Evolutionary conservation across 1,284 basidiomycete genomes (phyloP), one percentile per base, ranked within the genome.

Genomic region (Sporisorium iseilematis-ciliati): DNA sequence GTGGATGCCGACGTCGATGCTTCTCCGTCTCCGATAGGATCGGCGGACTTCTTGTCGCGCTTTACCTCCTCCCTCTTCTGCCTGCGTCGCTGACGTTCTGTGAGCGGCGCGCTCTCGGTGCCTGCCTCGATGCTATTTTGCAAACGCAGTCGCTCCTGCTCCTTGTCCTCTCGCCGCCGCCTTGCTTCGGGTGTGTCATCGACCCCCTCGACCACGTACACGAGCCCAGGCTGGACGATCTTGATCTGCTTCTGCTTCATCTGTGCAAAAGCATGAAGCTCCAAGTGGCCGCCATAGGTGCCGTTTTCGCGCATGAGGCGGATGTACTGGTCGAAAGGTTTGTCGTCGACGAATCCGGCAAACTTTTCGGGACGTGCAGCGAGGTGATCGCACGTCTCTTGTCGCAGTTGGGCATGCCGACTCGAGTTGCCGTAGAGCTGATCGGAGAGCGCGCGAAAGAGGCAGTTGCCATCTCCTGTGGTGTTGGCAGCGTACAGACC

Each of bases 231-330:
- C 81, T 96, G 94, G 57, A 95, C 90, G 66, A 96, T 93, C 86
- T 95, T 95, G 85, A 96, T 92, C 79, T 93, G 90, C 46, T 91
- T 89, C 54, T 88, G 88, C 60, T 89, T 89, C 87, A 93, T 89
- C 75, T 94, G 92, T 2, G 94, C 91, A 84, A 95, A 96, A 0
- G 93, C 93, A 16, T 92, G 92, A 10, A 96, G 88, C 84, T 96
- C 94, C 78, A 96, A 89, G 85, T 96, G 93, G 0, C 93, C 94
- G 42, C 93, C 94, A 76, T 95, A 96, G 0, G 93, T 94, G 29
- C 91, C 93, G 90, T 82, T 65, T 43, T 79, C 71, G 40, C 85
- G 72, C 85, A 83, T 66, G 8, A 65, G 58, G 2, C 64, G 63
- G n/a, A 84, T 72, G 56, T 84, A 84, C 38, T 75, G 74, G 38